Evolutionary conservation across 2,329 filamentous ascomycete genomes (phyloP).

Genomic region (Waltergamsia citrina): DNA sequence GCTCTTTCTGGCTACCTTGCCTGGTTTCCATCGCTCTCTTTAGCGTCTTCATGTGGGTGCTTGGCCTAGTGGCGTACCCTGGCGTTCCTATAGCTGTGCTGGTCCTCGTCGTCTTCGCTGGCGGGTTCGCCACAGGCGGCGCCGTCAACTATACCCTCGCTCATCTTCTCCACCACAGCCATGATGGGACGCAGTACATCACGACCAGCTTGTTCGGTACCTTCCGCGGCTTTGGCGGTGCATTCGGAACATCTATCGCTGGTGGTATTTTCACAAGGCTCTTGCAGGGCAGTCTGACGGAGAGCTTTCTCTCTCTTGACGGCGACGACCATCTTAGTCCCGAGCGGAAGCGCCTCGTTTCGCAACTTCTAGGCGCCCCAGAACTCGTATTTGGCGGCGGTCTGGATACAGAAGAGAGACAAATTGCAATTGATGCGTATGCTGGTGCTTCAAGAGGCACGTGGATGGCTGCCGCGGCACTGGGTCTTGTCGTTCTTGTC

Average conservation of each 20-base stretch:
- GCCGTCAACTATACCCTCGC: slow-evolving; percentile 74
- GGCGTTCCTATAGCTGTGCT: slow-evolving; percentile 41
- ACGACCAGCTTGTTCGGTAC: slow-evolving; percentile 68
- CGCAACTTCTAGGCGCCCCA: slow-evolving; percentile 39
- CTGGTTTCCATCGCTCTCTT: slow-evolving; percentile 55
- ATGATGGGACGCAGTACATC: slow-evolving; percentile 59
- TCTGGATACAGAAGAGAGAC: slow-evolving; percentile 28
- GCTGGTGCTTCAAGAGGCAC: slow-evolving; percentile 31
- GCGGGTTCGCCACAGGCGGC: slow-evolving; percentile 65
- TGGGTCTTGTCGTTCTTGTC: slow-evolving; percentile 31
- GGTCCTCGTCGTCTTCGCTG: slow-evolving; percentile 52
- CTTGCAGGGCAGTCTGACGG: slow-evolving; percentile 43
- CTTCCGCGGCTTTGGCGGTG: slow-evolving; percentile 73
- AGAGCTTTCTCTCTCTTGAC: slow-evolving; percentile 44
- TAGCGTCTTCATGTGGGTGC: slow-evolving; percentile 43
- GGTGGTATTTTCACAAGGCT: slow-evolving; percentile 65
- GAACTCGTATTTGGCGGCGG: slow-evolving; percentile 35
- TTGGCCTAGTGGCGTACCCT: slow-evolving; percentile 46
- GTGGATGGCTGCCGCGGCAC: slow-evolving; percentile 35
- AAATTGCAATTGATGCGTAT: slow-evolving; percentile 37
- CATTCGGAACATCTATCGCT: slow-evolving; percentile 71
- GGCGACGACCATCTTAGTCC: slow-evolving; percentile 19
- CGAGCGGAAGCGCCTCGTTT: slow-evolving; percentile 28
- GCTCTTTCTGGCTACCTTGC: slow-evolving; percentile 62
- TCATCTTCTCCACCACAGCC: slow-evolving; percentile 66